A percentile compares a stretch with the other conserved stretches of the same genome.
Conservation (phyloP, 1,284 basidiomycete species). For the Thelephora terrestris region DNA sequence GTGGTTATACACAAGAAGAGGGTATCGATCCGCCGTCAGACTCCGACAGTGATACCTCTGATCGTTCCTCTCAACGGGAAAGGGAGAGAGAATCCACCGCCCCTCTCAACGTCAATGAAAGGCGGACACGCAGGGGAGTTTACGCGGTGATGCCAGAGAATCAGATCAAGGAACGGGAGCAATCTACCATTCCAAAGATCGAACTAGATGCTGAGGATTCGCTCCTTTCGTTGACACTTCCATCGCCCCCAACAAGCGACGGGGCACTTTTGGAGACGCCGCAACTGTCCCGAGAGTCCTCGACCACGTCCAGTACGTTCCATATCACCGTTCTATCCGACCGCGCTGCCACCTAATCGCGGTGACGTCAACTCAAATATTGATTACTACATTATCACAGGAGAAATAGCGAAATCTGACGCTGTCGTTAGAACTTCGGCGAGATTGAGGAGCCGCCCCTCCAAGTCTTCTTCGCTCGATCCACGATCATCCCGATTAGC, state of each 20-base stretch:
- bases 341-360: slow-evolving; percentile 12
- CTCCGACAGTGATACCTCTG: slow-evolving; percentile 18
- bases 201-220: slow-evolving; percentile 41
- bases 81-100: slow-evolving; percentile 17
- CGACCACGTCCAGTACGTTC: slow-evolving; percentile 16
- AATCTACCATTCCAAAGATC: slow-evolving; percentile 41
- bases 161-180: slow-evolving; percentile 39
- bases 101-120: slow-evolving; percentile 50
- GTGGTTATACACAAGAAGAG: slow-evolving; percentile 58
- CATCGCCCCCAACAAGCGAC: slow-evolving; percentile 9
- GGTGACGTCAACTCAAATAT: slow-evolving; percentile 11
- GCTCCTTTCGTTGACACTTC: slow-evolving; percentile 17
- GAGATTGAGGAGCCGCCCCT: too few species aligned
- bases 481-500: too few species aligned
- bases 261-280: too few species aligned
- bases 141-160: slow-evolving; percentile 55
- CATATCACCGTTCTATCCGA: slow-evolving; percentile 17
- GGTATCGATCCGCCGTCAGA: slow-evolving; percentile 27
- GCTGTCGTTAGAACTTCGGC: too few species aligned
- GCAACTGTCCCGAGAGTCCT: too few species aligned
- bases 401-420: slow-evolving; percentile 1
- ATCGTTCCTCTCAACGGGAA: slow-evolving; percentile 19
- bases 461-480: too few species aligned
- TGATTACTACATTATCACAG: slow-evolving; percentile 9
- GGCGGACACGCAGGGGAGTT: slow-evolving; percentile 66